Percentiles rank a stretch among this genome's conserved stretches.
Conservation (phyloP, 371 early-diverging fungal species). For the Blastocladiella emersonii region DNA sequence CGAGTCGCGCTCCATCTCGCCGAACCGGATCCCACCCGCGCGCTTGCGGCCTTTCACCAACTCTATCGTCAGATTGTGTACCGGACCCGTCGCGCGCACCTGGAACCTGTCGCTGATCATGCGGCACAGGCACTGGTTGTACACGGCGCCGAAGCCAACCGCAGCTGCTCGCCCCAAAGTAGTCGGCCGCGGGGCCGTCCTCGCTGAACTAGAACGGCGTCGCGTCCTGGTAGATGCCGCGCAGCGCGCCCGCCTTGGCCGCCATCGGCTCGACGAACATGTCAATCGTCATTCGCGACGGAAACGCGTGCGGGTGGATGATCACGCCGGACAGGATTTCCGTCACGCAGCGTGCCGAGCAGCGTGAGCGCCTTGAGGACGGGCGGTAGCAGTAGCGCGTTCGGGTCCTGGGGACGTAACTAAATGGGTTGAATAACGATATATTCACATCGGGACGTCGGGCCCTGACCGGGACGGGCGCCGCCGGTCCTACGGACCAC, state of each 20-base stretch:
- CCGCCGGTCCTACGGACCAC: too few relatives aligned
- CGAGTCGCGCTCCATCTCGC: conserved; percentile 99
- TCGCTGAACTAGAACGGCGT: conserved; percentile 90
- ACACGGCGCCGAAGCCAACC: conserved; percentile 97
- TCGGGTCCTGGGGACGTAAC: too few relatives aligned
- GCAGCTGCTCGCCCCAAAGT: conserved; percentile 90
- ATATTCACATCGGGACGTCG: too few relatives aligned
- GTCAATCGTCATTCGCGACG: conserved; percentile 99
- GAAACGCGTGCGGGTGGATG: conserved; percentile 99
- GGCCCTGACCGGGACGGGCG: too few relatives aligned
- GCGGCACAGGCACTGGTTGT: conserved; percentile 99
- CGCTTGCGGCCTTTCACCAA: conserved; percentile 98
- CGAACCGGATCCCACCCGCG: conserved; percentile 98
- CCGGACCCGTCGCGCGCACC: conserved; percentile 96
- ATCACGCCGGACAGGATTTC: conserved; percentile 98
- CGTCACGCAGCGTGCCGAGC: conserved; percentile 84
- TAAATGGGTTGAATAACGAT: too few relatives aligned
- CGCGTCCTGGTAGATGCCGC: conserved; percentile 89
- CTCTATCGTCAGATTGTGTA: conserved; percentile 93
- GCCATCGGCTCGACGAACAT: conserved; percentile 99
- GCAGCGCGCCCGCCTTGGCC: conserved; percentile 90
- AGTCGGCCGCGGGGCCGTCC: conserved; percentile 73
- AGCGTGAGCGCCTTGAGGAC: too few relatives aligned
- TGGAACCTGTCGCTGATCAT: conserved; percentile 99
- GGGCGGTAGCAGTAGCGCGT: too few relatives aligned